Conservation (phyloP, 331 rosid genomes). For the Malus hybrid region DNA sequence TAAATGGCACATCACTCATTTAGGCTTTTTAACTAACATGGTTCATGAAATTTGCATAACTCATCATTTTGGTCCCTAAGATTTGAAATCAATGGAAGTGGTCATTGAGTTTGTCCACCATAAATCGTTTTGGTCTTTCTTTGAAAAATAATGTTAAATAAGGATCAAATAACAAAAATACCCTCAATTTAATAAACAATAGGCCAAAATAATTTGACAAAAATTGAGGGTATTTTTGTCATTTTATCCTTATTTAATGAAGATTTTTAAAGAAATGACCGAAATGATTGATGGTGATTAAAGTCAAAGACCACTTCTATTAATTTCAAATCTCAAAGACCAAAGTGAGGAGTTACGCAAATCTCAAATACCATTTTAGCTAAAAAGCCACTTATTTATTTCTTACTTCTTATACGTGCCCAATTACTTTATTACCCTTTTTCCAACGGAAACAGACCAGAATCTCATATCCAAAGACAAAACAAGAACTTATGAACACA, state of each 20-base stretch:
- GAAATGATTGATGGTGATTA: no score
- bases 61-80: accelerated
- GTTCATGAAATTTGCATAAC: accelerated
- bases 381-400: not conserved
- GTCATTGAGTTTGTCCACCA: no score
- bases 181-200: no score
- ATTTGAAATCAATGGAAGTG: no score
- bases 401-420: not conserved
- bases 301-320: accelerated
- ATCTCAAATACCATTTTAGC: accelerated
- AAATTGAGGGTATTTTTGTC: no score
- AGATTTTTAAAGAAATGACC: no score
- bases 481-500: not conserved
- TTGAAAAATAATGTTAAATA: no score
- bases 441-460: not conserved
- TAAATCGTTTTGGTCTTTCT: no score
- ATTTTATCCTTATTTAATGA: no score
- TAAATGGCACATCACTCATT: not conserved
- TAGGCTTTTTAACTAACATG: accelerated
- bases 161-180: no score
- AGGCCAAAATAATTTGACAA: no score
- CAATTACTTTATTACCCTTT: not conserved
- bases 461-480: not conserved
- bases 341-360: accelerated
- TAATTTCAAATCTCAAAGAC: accelerated